Conservation (phyloP, 169 alveolate genomes). For the Eimeria maxima region DNA sequence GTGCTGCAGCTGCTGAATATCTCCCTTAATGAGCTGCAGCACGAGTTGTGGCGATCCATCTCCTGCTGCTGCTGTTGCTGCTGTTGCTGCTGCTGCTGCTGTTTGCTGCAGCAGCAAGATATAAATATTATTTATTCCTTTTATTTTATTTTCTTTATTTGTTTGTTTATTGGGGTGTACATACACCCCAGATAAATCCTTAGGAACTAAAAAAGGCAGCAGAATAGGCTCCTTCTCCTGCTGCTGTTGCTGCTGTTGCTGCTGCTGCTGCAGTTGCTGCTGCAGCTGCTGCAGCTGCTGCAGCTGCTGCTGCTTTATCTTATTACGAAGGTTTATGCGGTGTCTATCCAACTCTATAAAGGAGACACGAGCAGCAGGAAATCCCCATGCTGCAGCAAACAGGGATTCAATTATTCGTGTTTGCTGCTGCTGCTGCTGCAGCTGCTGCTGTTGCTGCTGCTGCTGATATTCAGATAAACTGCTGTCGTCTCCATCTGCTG, state of each 20-base stretch:
- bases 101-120: not conserved
- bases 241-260: constrained; percentile 22
- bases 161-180: not conserved
- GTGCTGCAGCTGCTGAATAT: no score
- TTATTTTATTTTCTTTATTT: not conserved
- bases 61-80: no score
- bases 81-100: no score
- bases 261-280: constrained; percentile 9
- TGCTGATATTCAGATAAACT: no score
- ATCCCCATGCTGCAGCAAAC: constrained; percentile 27
- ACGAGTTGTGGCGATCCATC: not conserved
- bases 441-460: no score
- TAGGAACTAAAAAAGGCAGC: not conserved
- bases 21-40: constrained; percentile 13
- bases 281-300: constrained; percentile 5
- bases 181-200: not conserved
- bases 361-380: not conserved
- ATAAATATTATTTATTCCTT: not conserved
- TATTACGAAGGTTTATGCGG: not conserved
- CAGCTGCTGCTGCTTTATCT: constrained; percentile 20
- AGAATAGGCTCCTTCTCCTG: not conserved
- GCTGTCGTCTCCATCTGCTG: no score
- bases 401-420: not conserved
- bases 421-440: no score
- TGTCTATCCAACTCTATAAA: not conserved